These are phyloP conservation scores for Colletotrichum horii DNA, from an alignment of 2,329 filamentous ascomycete species.

Conservation along the genomic window DNA sequence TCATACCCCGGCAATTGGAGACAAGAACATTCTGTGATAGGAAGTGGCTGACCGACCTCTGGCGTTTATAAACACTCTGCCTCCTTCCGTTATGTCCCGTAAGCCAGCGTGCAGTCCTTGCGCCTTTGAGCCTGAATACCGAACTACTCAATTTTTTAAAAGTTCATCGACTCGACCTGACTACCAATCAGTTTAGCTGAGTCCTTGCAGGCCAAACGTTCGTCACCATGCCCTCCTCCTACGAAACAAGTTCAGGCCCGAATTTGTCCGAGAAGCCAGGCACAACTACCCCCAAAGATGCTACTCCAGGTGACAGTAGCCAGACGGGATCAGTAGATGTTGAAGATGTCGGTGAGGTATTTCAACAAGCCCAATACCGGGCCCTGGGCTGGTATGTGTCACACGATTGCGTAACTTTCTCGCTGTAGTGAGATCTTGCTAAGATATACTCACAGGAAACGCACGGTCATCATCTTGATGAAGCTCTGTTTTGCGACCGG, in stretches of 20 bases:
- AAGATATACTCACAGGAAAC: constrained; percentile 16
- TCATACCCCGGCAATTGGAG: neutral
- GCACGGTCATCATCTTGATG: constrained; percentile 26
- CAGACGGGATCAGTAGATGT: neutral
- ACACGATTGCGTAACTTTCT: neutral
- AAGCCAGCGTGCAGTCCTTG: neutral
- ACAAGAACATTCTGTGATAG: neutral
- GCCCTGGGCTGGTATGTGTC: neutral
- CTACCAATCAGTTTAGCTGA: neutral
- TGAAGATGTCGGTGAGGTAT: neutral
- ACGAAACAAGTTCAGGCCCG: neutral
- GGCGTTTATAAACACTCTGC: neutral
- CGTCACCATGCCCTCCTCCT: neutral
- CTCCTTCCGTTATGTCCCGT: neutral
- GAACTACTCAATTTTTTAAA: neutral
- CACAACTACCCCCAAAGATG: neutral
- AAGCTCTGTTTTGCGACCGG: constrained; percentile 31
- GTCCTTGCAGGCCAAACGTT: neutral
- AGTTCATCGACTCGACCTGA: neutral
- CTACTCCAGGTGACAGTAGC: neutral
- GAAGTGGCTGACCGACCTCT: neutral
- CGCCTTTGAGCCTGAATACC: neutral
- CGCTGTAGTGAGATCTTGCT: neutral
- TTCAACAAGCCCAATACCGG: neutral
- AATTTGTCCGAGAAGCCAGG: neutral